Evolutionary conservation across 441 rosid species (phyloP), one percentile per base, ranked within the genome.

Genomic region (Gossypium davidsonii): DNA sequence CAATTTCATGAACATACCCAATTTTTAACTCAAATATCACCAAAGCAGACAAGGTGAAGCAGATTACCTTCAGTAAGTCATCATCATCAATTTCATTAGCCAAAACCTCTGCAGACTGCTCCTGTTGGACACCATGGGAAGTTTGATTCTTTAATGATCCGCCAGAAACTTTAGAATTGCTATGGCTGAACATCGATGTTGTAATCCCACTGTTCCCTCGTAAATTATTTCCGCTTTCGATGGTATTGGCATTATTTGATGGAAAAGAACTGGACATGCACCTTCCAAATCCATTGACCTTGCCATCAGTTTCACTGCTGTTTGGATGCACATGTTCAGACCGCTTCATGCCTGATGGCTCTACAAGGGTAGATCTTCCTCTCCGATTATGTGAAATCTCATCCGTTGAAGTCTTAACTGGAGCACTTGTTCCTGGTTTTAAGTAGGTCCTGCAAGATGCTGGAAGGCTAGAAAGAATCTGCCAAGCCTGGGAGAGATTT

Each of bases 401-500:
- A 76, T 79, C 66, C 67, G 62, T 61, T 42, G 76, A 82, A 73
- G 74, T 74, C 84, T 78, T 84, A 69, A 86, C 46, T 0, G 86
- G 80, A 67, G 79, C 82, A 80, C 92, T 86, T 78, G 85, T 82
- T 58, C 98, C 98, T 71, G 99, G 98, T 78, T 83, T 82, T 60
- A 79, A 49, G 83, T 89, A 90, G 75, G 82, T 78, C 76, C 87
- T 88, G 78, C 74, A 65, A 68, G 92, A 85, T 74, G 86, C 66
- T 48, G 83, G 84, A 70, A 92, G 92, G 72, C 63, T 82, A 72
- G 93, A 95, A 81, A 95, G 93, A 86, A 86, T 77, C 76, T 72
- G 84, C 97, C 96, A 93, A 67, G 97, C 98, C 99, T 93, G 90
- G 74, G 73, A 77, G 84, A 55, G 71, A 51, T 67, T 67, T 74